phyloP scores from a whole-genome alignment of 805 yeast species.

The Candida broadrunensis region DNA sequence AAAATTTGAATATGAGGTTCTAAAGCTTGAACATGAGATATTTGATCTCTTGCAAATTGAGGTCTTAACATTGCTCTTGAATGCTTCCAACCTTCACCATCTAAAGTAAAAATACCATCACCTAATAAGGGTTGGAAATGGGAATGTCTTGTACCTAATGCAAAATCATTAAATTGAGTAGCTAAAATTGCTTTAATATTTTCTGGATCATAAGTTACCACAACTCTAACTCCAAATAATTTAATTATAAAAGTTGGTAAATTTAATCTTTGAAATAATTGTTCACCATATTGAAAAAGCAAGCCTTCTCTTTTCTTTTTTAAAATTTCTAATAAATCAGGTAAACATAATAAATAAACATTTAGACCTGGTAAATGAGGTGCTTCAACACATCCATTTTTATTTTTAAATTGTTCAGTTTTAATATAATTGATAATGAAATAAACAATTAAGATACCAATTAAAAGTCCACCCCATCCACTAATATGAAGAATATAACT shows the following conservation, averaged over 20 bases:
- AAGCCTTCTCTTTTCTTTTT: constrained; percentile 19
- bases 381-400: constrained; percentile 16
- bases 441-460: background rate
- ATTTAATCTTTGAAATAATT: no score
- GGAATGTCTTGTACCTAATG: constrained; percentile 28
- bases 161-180: constrained; percentile 36
- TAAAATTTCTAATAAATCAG: constrained; percentile 9
- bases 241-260: constrained; percentile 3
- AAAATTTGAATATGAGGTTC: constrained; percentile 29
- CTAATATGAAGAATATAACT: no score
- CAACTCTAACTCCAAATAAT: constrained; percentile 15
- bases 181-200: constrained; percentile 37
- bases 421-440: background rate
- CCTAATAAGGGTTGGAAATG: constrained; percentile 32
- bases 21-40: constrained; percentile 30
- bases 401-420: constrained; percentile 9
- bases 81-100: constrained; percentile 38
- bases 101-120: constrained; percentile 37
- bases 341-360: constrained; percentile 5
- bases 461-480: background rate
- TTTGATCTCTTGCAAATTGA: constrained; percentile 35
- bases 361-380: constrained; percentile 1
- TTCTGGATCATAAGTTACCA: constrained; percentile 32
- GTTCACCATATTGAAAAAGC: no score
- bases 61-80: constrained; percentile 37